Conservation (phyloP, 257 asterid genomes). For the Asclepias syriaca region DNA sequence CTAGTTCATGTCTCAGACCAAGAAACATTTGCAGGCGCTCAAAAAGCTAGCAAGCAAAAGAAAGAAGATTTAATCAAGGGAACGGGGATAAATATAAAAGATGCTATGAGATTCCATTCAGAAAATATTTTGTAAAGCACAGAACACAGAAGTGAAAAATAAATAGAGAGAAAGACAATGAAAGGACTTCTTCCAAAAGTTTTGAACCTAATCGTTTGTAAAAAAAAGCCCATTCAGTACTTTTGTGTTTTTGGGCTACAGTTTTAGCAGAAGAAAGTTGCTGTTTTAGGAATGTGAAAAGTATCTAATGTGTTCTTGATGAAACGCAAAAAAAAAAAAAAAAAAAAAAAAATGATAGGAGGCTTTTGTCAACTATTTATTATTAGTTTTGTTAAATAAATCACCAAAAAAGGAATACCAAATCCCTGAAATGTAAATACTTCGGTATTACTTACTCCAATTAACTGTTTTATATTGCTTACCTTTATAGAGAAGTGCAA, state of each 20-base stretch:
- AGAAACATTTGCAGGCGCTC: conserved; percentile 60
- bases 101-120: not conserved
- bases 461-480: not conserved
- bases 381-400: not conserved
- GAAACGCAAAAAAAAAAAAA: not conserved
- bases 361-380: not conserved
- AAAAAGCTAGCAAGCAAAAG: conserved; percentile 46
- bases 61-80: conserved; percentile 23
- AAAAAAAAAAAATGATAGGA: too few species aligned
- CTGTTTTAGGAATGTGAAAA: not conserved
- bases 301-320: not conserved
- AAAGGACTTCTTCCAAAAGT: too few species aligned
- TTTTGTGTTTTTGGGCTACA: too few species aligned
- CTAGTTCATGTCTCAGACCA: conserved; percentile 66
- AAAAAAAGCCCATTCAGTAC: too few species aligned
- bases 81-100: not conserved
- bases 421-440: not conserved
- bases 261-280: too few species aligned
- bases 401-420: not conserved
- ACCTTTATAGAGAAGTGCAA: not conserved
- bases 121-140: not conserved
- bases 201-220: too few species aligned
- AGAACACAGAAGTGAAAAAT: not conserved
- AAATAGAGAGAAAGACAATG: not conserved
- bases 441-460: not conserved